Evolutionary conservation across 495 filamentous ascomycete genomes (phyloP).

Genomic region (Bombardia bombarda): DNA sequence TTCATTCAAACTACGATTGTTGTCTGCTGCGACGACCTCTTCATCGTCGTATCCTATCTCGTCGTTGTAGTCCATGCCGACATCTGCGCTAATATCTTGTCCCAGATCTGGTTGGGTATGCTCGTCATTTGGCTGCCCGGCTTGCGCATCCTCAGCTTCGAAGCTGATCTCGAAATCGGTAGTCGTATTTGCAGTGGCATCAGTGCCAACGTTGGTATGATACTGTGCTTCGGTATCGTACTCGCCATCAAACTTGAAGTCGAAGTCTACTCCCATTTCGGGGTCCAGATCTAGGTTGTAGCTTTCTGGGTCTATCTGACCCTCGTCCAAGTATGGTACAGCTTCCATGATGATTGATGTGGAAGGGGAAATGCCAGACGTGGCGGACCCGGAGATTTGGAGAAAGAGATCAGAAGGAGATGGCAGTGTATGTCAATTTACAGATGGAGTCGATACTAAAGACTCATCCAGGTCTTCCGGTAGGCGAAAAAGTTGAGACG

Average conservation of each 20-base stretch:
- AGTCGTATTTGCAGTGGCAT: not conserved
- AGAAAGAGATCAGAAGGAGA: too few relatives aligned
- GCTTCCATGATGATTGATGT: slow-evolving; percentile 16
- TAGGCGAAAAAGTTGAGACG: too few relatives aligned
- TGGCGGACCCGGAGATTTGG: too few relatives aligned
- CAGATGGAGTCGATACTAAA: too few relatives aligned
- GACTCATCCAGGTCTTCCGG: too few relatives aligned
- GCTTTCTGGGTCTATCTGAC: slow-evolving; percentile 17
- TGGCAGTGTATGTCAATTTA: too few relatives aligned
- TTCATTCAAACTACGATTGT: too few relatives aligned
- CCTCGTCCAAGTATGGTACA: slow-evolving; percentile 10
- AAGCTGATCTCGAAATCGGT: slow-evolving; percentile 15
- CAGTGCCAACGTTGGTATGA: not conserved
- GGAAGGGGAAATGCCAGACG: not conserved
- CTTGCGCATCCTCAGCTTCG: slow-evolving; percentile 9
- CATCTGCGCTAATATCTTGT: slow-evolving; percentile 7
- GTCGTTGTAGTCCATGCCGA: slow-evolving; percentile 15
- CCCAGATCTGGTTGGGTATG: slow-evolving; percentile 6
- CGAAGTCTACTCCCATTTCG: slow-evolving; percentile 20
- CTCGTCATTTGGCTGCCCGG: not conserved
- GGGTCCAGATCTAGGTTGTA: slow-evolving; percentile 19
- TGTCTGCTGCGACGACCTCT: slow-evolving; percentile 1
- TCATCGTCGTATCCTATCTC: slow-evolving; percentile 28
- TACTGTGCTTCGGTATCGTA: slow-evolving; percentile 7
- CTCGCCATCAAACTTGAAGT: slow-evolving; percentile 17